phyloP scores from a whole-genome alignment of 257 asterid genomes.

The Lavandula angustifolia region DNA sequence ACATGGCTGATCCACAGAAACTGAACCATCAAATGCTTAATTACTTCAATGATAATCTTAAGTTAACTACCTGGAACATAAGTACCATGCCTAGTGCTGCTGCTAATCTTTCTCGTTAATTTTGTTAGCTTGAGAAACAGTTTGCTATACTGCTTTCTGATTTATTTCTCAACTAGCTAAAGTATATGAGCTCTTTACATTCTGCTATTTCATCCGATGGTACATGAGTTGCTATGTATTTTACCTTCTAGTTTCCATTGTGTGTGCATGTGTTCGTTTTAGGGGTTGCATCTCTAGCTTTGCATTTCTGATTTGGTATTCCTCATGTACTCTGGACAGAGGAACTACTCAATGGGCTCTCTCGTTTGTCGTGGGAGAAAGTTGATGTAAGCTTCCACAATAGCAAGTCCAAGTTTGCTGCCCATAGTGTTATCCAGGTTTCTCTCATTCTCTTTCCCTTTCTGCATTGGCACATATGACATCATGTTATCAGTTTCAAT shows the following conservation, averaged over 20 bases:
- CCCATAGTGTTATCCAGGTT: conserved; percentile 96
- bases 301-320: conserved; percentile 4
- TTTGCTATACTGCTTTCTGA: too few species aligned
- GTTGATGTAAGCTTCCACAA: conserved; percentile 92
- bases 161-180: too few species aligned
- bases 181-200: background rate
- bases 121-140: background rate
- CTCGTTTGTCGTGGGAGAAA: conserved; percentile 95
- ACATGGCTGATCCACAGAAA: background rate
- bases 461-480: background rate
- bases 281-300: conserved; percentile 1
- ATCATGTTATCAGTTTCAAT: background rate
- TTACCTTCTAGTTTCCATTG: background rate
- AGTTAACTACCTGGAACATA: background rate
- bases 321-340: conserved; percentile 42
- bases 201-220: background rate
- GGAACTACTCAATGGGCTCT: conserved; percentile 75
- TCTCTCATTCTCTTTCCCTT: conserved; percentile 5
- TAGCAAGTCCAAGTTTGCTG: conserved; percentile 78
- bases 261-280: background rate
- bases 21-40: too few species aligned
- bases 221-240: background rate
- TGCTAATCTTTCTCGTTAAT: background rate
- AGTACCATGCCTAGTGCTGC: background rate
- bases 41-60: too few species aligned